Base-by-base conservation (phyloP, 2,329 filamentous ascomycete genomes). In the Penicillium corylophilum region DNA sequence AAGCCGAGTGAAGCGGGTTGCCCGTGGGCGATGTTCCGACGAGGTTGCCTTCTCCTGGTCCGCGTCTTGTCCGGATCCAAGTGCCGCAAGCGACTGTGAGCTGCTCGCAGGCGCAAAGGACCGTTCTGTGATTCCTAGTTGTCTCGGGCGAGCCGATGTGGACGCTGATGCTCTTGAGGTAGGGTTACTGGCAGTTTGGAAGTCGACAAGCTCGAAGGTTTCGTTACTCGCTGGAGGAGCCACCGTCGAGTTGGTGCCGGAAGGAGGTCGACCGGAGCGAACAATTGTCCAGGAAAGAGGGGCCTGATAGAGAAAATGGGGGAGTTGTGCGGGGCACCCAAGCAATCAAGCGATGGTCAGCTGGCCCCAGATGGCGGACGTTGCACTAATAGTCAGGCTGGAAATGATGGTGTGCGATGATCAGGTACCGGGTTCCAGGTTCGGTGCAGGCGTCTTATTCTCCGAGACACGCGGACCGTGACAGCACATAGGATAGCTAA, bases 141-240 rank as follows among this genome's bases (percentile, higher is more conserved):
- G 42, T 31, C 44, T 45, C 46, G 48, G 41, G 48, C 46, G 44
- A 47, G 46, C 50, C 31, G 51, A 18, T 36, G 53, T 47, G 29
- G 48, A 41, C 29, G 43, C 39, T 26, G 26, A 43, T 40, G 51
- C 43, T 44, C 28, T 38, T 31, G 52, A 24, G 44, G 22, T 24
- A 28, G 53, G 28, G 45, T 44, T 39, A 22, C 39, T 40, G 41
- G 51, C 20, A 38, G 56, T 40, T 35, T 59, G 44, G 53, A 65
- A 60, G 39, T 67, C 57, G 58, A 60, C 63, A 51, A 72, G 69
- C 55, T 73, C 70, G 52, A 72, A 66, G 47, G 62, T 64, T 55
- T 66, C 61, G 44, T 33, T 59, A 33, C 41, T 58, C 46, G 54
- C 39, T 47, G 60, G 50, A 44, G 56, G 51, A 59, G 61, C 60